Base-by-base conservation (phyloP, 495 filamentous ascomycete species). In the Hypomontagnella submonticulosa region DNA sequence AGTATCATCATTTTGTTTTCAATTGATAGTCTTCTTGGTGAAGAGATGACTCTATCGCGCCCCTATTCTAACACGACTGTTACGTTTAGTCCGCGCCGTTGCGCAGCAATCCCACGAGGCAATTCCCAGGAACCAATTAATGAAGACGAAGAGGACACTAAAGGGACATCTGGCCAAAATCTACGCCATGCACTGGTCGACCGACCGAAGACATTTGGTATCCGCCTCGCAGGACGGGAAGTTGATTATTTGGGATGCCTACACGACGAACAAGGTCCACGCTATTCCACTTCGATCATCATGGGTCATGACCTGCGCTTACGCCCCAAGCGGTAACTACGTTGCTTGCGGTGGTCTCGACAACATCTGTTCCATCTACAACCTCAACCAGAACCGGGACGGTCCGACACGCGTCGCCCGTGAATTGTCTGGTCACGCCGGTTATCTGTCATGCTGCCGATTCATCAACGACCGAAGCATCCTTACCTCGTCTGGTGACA, bases 301-400 rank as follows among this genome's bases (percentile, higher is more conserved):
- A 19, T 99, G 95, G 95, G 95, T 99, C 74, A 99, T 99, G 95
- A 99, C 94, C 68, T 99, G 95, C 85, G 95, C 95, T 69, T 99
- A 99, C 77, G 94, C 96, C 70, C 95, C 95, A 10, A 97, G 93
- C 75, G 95, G 95, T 15, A 99, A 99, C 77, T 99, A 92, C 74
- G 95, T 99, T 50, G 95, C 95, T 23, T 99, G 95, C 74, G 95
- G 95, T 83, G 95, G 95, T 82, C 84, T 99, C 53, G 95, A 99
- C 77, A 99, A 99, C 80, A 99, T 99, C 73, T 98, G 95, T 84
- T 98, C 95, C 62, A 97, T 99, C 72, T 99, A 99, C 84, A 99
- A 99, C 80, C 88, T 99, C 59, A 86, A 86, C 73, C 95, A 93
- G 30, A 92, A 93, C 63, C 88, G 95, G 60, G 95, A 99, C 72